These are phyloP conservation scores for Casuarina cunninghamiana DNA, from an alignment of 306 rosid species.

Conservation along the genomic window DNA sequence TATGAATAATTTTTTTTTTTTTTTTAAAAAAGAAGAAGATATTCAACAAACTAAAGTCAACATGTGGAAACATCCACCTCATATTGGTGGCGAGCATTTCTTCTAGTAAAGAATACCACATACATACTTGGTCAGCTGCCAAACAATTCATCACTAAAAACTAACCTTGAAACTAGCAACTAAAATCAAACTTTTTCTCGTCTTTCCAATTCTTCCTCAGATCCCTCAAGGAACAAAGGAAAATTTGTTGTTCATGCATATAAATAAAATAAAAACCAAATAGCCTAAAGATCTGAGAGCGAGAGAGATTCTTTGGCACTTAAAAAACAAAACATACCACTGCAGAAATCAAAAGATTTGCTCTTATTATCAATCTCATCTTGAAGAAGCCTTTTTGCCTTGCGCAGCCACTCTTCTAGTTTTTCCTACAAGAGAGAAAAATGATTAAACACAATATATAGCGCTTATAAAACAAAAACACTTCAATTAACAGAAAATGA, in stretches of 20 bases:
- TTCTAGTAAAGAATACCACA: background rate
- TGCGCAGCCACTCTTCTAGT: conserved; percentile 83
- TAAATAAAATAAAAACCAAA: background rate
- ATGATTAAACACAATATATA: conserved; percentile 19
- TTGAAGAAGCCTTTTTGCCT: conserved; percentile 53
- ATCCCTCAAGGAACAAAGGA: background rate
- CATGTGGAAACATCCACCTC: background rate
- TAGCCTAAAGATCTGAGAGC: background rate
- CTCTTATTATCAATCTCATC: conserved; percentile 56
- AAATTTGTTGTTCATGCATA: background rate
- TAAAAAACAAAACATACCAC: conserved; percentile 50
- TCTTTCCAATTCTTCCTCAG: background rate
- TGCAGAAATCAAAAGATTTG: conserved; percentile 47
- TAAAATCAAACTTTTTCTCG: background rate
- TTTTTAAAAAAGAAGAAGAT: background rate
- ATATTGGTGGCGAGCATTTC: background rate
- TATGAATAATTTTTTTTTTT: background rate
- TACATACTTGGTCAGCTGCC: background rate
- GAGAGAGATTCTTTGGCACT: conserved; percentile 1
- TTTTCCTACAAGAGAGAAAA: conserved; percentile 64
- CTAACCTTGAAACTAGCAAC: background rate
- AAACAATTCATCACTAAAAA: background rate
- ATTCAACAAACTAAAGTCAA: background rate
- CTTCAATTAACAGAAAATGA: background rate
- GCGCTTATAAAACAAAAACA: background rate